Base-by-base conservation (phyloP, 257 asterid genomes). In the Solanum sejunctum region DNA sequence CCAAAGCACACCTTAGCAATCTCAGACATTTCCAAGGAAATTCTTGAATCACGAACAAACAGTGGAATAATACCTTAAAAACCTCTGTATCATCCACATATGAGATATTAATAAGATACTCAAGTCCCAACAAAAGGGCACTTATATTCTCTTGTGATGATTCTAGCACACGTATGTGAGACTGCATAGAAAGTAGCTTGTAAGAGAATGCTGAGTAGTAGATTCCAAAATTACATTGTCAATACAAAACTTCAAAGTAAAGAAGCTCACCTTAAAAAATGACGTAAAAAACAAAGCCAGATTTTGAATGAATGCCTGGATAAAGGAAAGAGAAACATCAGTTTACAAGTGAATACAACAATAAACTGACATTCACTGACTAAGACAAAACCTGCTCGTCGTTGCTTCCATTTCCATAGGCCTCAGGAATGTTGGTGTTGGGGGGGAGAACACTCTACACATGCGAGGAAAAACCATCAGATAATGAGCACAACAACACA, bases 61-160 rank as follows among this genome's bases (percentile, higher is more conserved):
- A 52, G 64, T 52, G 45, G 49, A 16, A 55, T 49, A 41, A 82
- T 92, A 97, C 99, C 99, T 97, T 97, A 86, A 97, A 97, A 89
- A 97, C 99, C 88, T 97, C 99, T 49, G 96, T 97, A 89, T 97
- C 99, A 84, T 97, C 99, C 78, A 97, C 99, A 70, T 97, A 97
- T 12, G 99, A 97, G 85, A 94, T 95, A 84, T 87, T 90, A 86
- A 95, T 93, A 84, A 97, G 95, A 91, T 95, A 97, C 83, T 97
- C 99, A 57, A 97, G 98, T 58, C 99, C 99, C 89, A 86, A 77
- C 83, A 94, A 88, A 84, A 97, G 89, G 43, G 92, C 91, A 89
- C 81, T 90, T 83, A 92, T 89, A 89, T 92, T 93, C 88, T 97
- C 99, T 89, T 87, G 98, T 6, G 94, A 87, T 82, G 93, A 89